These are phyloP conservation scores for Entonaema liquescens DNA, from an alignment of 495 filamentous ascomycete species.

Conservation along the genomic window DNA sequence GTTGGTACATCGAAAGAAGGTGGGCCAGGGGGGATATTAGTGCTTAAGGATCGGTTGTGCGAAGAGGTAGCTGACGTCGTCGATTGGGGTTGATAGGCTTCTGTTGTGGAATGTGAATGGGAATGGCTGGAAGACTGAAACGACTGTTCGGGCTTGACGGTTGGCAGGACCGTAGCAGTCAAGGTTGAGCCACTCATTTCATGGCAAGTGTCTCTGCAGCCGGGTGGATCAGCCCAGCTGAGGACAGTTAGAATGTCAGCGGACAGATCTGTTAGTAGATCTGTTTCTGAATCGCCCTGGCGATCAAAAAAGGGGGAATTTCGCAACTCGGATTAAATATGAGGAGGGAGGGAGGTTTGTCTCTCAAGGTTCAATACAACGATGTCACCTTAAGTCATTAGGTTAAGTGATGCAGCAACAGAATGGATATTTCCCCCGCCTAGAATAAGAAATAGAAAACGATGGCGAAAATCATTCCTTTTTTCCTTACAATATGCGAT, in stretches of 20 bases:
- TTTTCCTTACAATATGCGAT: neutral
- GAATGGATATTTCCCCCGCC: conserved; percentile 8
- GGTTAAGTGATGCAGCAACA: conserved; percentile 35
- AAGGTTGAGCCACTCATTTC: conserved; percentile 57
- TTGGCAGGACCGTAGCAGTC: conserved; percentile 51
- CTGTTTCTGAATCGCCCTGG: conserved; percentile 28
- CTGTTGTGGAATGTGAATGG: conserved; percentile 46
- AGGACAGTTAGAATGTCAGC: conserved; percentile 23
- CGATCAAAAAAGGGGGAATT: conserved; percentile 27
- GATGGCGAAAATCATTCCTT: neutral
- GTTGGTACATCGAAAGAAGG: conserved; percentile 55
- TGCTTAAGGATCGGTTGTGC: conserved; percentile 36
- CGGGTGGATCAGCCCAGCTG: conserved; percentile 38
- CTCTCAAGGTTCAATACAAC: conserved; percentile 36
- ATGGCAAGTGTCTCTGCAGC: conserved; percentile 49
- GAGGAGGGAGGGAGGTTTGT: conserved; percentile 16
- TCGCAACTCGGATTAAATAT: conserved; percentile 6
- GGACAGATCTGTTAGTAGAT: conserved; percentile 37
- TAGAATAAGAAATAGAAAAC: conserved; percentile 18
- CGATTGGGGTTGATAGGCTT: conserved; percentile 22
- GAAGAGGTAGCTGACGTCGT: conserved; percentile 18
- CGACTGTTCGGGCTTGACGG: conserved; percentile 50
- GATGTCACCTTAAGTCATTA: conserved; percentile 42
- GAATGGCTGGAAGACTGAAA: conserved; percentile 42
- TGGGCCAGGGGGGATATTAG: conserved; percentile 50